Evolutionary conservation across 2,329 filamentous ascomycete species (phyloP).

Genomic region (Colletotrichum sp.): DNA sequence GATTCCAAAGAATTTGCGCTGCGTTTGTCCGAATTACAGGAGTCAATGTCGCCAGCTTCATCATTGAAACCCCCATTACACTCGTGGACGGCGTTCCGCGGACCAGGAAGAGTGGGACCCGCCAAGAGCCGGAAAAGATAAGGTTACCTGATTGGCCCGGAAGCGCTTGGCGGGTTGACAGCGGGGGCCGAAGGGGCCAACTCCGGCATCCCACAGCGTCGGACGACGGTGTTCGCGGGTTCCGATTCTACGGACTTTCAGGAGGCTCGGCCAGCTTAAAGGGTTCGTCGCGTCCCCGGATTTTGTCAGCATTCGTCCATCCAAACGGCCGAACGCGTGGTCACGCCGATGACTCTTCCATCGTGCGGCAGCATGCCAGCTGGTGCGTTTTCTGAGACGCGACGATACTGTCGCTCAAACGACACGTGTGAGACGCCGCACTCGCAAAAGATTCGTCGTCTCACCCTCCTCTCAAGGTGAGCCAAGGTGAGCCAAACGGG

Average conservation of each 20-base stretch:
- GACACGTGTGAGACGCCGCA: not conserved
- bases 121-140: not conserved
- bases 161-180: not conserved
- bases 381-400: not conserved
- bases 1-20: not conserved
- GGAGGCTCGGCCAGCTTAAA: not conserved
- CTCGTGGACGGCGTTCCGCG: not conserved
- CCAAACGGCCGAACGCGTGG: not conserved
- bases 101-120: not conserved
- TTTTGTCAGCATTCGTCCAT: not conserved
- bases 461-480: not conserved
- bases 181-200: not conserved
- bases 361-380: not conserved
- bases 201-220: not conserved
- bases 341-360: not conserved
- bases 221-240: slow-evolving; percentile 10
- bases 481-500: not conserved
- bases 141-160: not conserved
- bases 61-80: not conserved
- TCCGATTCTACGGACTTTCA: not conserved
- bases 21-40: not conserved
- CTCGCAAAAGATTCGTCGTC: not conserved
- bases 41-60: not conserved
- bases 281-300: not conserved
- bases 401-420: not conserved